Evolutionary conservation across 2,329 filamentous ascomycete genomes (phyloP), one percentile per base, ranked within the genome.

Genomic region (Sphaerostilbella broomeana): DNA sequence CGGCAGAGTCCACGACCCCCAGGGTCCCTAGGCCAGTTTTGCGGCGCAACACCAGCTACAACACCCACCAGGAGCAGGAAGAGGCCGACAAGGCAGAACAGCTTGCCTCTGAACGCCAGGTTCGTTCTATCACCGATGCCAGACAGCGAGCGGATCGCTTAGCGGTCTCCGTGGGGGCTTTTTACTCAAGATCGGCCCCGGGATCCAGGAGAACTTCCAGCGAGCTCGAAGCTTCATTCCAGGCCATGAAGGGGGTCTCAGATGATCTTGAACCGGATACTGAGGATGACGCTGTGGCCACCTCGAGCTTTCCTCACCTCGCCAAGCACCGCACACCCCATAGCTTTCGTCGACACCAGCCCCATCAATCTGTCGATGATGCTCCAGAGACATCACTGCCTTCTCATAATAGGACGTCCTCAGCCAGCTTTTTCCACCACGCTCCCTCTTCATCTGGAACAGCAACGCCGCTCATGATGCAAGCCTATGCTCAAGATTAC

Each of bases 401-500:
- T 37, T 59, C 61, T 35, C 59, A 65, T 34, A 54, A 50, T 6
- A 51, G 45, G 12, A 56, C 52, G 38, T 51, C 54, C 27, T 56
- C 52, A 40, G 51, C 41, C 17, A 54, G 61, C 41, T 42, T 64
- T 10, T 62, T 41, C 31, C 32, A 59, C 46, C 52, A 56, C 15
- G 50, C 52, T 8, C 17, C 49, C 13, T 43, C 36, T 8, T 47
- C 51, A 12, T 66, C 64, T 24, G 62, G 64, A 29, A 62, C 59
- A 7, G 55, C 53, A 5, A 67, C 63, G 2, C 63, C 64, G 1
- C 48, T 60, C 8, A 47, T 55, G 13, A 68, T 75, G 29, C 67
- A 73, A 16, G 72, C 76, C 29, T 72, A 76, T 40, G 54, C 52
- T 11, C 58, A 64, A 31, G 63, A 67, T 40, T 86, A 85, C 53